Conservation (phyloP, 2,329 filamentous ascomycete species). For the Claviceps lovelessii region DNA sequence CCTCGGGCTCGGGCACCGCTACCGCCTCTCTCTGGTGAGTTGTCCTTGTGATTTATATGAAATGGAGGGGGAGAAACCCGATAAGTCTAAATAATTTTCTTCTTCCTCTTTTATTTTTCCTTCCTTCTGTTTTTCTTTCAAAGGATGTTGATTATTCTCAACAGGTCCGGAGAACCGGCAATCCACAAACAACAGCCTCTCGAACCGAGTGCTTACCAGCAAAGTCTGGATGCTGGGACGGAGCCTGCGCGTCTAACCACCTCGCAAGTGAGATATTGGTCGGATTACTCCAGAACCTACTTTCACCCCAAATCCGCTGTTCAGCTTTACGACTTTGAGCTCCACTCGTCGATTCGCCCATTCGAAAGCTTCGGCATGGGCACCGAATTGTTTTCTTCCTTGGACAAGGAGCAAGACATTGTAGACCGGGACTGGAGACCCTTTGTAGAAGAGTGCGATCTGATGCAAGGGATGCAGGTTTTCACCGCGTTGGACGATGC, state of each 20-base stretch:
- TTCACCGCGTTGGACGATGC: conserved; percentile 60
- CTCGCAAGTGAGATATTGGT: conserved; percentile 81
- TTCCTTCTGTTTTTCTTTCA: too few species aligned
- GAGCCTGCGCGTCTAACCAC: conserved; percentile 51
- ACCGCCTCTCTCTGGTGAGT: conserved; percentile 21
- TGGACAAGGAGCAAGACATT: conserved; percentile 71
- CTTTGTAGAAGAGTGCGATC: conserved; percentile 87
- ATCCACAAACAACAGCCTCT: conserved; percentile 57
- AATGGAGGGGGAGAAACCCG: background rate
- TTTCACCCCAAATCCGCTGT: conserved; percentile 81
- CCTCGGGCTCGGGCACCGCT: conserved; percentile 15
- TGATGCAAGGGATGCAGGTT: conserved; percentile 75
- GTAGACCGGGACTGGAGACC: conserved; percentile 79
- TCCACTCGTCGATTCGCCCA: conserved; percentile 65
- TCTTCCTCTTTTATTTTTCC: too few species aligned
- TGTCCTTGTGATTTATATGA: background rate
- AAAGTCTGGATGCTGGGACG: conserved; percentile 59
- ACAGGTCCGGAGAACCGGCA: conserved; percentile 51
- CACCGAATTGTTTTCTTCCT: conserved; percentile 55
- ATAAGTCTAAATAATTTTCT: too few species aligned
- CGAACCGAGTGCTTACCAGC: conserved; percentile 59
- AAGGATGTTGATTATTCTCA: background rate
- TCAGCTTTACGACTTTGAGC: conserved; percentile 75
- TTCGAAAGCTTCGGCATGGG: conserved; percentile 86
- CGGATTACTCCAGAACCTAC: conserved; percentile 84